These are phyloP conservation scores for Neopestalotiopsis clavispora DNA, from an alignment of 2,329 filamentous ascomycete species.

Conservation along the genomic window DNA sequence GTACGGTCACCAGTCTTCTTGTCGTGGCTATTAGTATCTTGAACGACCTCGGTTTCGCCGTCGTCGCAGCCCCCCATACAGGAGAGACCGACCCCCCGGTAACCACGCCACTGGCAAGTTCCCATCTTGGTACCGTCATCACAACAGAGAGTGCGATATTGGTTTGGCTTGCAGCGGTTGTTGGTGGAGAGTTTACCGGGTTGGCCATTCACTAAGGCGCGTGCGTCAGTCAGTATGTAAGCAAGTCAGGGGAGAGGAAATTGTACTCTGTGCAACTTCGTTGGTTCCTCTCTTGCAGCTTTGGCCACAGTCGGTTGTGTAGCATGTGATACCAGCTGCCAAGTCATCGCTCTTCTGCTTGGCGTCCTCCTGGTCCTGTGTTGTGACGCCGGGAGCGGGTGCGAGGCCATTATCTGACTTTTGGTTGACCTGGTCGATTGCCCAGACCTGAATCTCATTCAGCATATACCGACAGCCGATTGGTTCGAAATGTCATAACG, in stretches of 20 bases:
- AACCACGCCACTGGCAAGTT: slow-evolving; percentile 33
- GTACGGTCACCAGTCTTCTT: slow-evolving; percentile 34
- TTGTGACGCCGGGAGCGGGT: slow-evolving; percentile 3
- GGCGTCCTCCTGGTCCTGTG: slow-evolving; percentile 13
- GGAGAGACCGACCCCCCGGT: slow-evolving; percentile 33
- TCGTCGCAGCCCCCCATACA: slow-evolving; percentile 35
- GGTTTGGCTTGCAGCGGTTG: slow-evolving; percentile 28
- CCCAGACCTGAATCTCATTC: slow-evolving; percentile 12
- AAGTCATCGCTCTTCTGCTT: slow-evolving; percentile 19
- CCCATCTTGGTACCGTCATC: slow-evolving; percentile 27
- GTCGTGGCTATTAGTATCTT: slow-evolving; percentile 34
- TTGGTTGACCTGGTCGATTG: slow-evolving; percentile 26
- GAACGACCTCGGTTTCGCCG: slow-evolving; percentile 34
- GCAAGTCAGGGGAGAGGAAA: background rate
- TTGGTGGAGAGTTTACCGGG: slow-evolving; percentile 30
- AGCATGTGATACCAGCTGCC: slow-evolving; percentile 25
- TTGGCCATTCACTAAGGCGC: slow-evolving; percentile 30
- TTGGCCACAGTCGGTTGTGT: slow-evolving; percentile 30
- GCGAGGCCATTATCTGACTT: slow-evolving; percentile 17
- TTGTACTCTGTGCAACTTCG: slow-evolving; percentile 28
- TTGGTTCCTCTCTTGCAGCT: slow-evolving; percentile 32
- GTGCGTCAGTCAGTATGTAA: background rate
- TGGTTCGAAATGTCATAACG: background rate
- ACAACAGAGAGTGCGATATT: slow-evolving; percentile 35
- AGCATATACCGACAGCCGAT: background rate